Evolutionary conservation across 768 basidiomycete species (phyloP), one percentile per base, ranked within the genome.

Genomic region (Serendipita sp.): DNA sequence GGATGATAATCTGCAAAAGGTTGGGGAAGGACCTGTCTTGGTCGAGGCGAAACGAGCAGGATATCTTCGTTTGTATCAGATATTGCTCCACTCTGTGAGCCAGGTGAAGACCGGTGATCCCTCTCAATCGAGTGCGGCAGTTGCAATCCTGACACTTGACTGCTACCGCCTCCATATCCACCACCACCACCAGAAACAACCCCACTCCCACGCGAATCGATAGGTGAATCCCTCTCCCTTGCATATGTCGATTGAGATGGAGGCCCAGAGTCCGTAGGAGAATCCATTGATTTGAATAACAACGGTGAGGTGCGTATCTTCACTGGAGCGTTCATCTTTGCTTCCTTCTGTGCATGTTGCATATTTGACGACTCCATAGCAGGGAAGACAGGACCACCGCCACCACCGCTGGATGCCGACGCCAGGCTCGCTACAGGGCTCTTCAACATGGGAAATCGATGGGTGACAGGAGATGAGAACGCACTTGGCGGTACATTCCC

Each of bases 11-110:
- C 45, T 5, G 5, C 9, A 11, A 58, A 22, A 11, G 53, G 4
- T 26, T 58, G 53, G 9, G 22, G 53, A n/a, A 24, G 33, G 11
- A 33, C 20, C 26, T 48, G 45, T 24, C 53, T 24, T 31, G 53
- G 53, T n/a, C 53, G 53, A 20, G 53, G 53, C 17, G 53, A 58
- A n/a, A 58, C 53, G 2, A 58, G 48, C 42, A 42, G 45, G 30
- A 58, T 58, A 58, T 58, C 53, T n/a, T 58, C 53, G n/a, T 58
- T 58, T 11, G 33, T 33, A 28, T 58, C 53, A 22, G 53, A 58
- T 9, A 58, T 31, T 4, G 53, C 31, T 4, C 53, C 53, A 34
- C 24, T 58, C 31, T 58, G 53, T 4, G 53, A 58, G 30, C 24
- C 53, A 58, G 53, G 53, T 11, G 53, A 58, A 4, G 17, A 22